Evolutionary conservation across 495 filamentous ascomycete genomes (phyloP).

Genomic region (Podospora bellae-mahoneyi): DNA sequence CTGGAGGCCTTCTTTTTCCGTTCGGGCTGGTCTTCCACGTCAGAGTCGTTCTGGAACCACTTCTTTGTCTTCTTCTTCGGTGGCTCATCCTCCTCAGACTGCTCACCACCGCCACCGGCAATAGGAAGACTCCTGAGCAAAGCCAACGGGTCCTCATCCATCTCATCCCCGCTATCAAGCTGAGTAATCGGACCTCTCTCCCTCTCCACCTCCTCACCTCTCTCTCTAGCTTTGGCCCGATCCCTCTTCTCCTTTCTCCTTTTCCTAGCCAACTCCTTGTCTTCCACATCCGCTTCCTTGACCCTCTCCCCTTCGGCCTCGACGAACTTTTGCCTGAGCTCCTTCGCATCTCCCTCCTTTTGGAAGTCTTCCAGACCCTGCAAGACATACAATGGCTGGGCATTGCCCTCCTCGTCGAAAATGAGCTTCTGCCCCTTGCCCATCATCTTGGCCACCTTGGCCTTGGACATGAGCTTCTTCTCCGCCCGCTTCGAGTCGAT

Average conservation of each 20-base stretch:
- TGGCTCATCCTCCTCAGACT: conserved; percentile 31
- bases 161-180: conserved; percentile 31
- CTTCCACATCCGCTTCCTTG: conserved; percentile 70
- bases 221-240: conserved; percentile 76
- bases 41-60: conserved; percentile 47
- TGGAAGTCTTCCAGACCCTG: conserved; percentile 77
- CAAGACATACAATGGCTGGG: conserved; percentile 83
- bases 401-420: conserved; percentile 86
- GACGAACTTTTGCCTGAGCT: conserved; percentile 73
- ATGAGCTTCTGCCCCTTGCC: conserved; percentile 77
- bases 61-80: conserved; percentile 48
- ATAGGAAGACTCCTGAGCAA: conserved; percentile 50
- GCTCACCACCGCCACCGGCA: conserved; percentile 33
- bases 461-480: conserved; percentile 90
- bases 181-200: conserved; percentile 21
- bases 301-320: conserved; percentile 68
- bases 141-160: conserved; percentile 48
- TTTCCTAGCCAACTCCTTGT: conserved; percentile 74
- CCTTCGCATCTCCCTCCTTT: conserved; percentile 65
- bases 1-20: conserved; percentile 43
- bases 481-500: conserved; percentile 91
- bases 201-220: conserved; percentile 49
- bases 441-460: conserved; percentile 84
- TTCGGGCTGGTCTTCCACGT: conserved; percentile 37
- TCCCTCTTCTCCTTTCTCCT: conserved; percentile 84